Conservation (phyloP, 192 early-diverging fungal genomes). For the Phycomyces blakesleeanus region DNA sequence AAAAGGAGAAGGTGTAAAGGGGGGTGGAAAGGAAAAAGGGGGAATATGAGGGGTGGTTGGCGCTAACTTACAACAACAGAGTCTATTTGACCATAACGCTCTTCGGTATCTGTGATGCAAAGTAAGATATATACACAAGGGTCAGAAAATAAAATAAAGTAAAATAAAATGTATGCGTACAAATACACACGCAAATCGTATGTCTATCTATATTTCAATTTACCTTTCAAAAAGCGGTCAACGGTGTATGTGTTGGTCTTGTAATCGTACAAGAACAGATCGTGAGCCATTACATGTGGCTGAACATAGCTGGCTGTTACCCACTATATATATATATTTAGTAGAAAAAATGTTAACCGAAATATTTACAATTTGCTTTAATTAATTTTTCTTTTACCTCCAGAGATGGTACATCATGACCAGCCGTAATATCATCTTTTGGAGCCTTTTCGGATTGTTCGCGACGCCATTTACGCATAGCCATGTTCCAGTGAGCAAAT, state of each 20-base stretch:
- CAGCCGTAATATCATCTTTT: constrained; percentile 3
- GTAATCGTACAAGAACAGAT: constrained; percentile 13
- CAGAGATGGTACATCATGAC: constrained; percentile 14
- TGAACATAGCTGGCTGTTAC: constrained; percentile 16
- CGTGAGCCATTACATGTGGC: constrained; percentile 22
- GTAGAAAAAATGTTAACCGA: neutral
- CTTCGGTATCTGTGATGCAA: constrained; percentile 8
- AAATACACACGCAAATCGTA: too few relatives aligned
- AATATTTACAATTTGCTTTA: too few relatives aligned
- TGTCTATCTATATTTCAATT: too few relatives aligned
- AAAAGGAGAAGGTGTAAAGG: neutral
- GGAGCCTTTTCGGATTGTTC: constrained; percentile 6
- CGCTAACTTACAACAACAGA: constrained; percentile 25
- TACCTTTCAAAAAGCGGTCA: constrained; percentile 19
- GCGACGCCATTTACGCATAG: constrained; percentile 15
- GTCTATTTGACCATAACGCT: constrained; percentile 15
- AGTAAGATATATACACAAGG: neutral
- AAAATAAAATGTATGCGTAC: too few relatives aligned
- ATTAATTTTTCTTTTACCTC: too few relatives aligned
- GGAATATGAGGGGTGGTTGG: too few relatives aligned
- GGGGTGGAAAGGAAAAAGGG: too few relatives aligned
- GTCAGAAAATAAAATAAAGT: too few relatives aligned
- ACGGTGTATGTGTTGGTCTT: constrained; percentile 20
- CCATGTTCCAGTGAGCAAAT: constrained; percentile 13
- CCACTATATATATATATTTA: too few relatives aligned